A percentile compares a stretch with the other conserved stretches of the same genome.
Conservation (phyloP, 1,284 basidiomycete species). For the Irpex sp. region DNA sequence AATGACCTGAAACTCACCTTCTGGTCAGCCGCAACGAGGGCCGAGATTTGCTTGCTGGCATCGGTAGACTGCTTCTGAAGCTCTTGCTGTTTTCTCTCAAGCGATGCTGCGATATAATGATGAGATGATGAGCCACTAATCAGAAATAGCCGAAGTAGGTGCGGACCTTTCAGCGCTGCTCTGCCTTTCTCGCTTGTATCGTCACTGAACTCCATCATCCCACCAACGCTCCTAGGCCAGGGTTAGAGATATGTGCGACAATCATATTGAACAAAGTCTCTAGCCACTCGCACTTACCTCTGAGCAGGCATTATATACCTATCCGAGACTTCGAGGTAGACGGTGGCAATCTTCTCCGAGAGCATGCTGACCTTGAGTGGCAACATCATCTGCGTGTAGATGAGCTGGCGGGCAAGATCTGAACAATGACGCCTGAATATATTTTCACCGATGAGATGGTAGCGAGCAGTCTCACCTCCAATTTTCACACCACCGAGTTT, state of each 20-base stretch:
- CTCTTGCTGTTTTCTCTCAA: neutral
- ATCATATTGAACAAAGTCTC: neutral
- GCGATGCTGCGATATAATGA: neutral
- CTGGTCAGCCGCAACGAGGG: neutral
- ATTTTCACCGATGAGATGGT: too few species aligned
- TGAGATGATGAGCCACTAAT: neutral
- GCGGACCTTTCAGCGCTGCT: neutral
- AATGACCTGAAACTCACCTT: neutral
- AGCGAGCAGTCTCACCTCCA: neutral
- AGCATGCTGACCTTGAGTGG: neutral
- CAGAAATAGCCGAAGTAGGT: neutral
- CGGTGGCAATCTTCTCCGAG: neutral
- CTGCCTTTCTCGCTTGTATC: neutral
- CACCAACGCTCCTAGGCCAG: neutral
- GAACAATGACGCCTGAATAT: neutral
- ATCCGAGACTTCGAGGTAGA: neutral
- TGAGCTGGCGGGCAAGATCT: slow-evolving; percentile 1
- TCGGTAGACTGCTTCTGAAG: neutral
- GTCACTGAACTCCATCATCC: neutral
- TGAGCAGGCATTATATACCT: neutral
- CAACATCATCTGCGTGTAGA: slow-evolving; percentile 1
- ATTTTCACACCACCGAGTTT: neutral
- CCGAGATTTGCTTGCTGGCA: neutral
- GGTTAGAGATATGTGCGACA: neutral
- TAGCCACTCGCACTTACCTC: neutral